Base-by-base conservation (phyloP, 257 asterid species). In the Penstemon eatonii region DNA sequence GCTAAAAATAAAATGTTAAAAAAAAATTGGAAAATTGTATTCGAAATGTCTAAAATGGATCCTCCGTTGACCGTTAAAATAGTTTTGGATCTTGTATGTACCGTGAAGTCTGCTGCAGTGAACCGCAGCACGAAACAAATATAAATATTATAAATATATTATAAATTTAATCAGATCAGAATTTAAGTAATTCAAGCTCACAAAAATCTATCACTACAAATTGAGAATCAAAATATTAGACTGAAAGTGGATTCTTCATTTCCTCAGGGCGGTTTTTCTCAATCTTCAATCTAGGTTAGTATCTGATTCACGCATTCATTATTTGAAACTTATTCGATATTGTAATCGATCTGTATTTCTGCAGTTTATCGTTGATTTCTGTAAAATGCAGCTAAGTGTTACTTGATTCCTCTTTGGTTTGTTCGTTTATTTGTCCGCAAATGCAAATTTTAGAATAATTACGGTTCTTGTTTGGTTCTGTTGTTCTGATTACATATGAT, bases 251-350 rank as follows among this genome's bases (percentile, higher is more conserved):
- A 67, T 70, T 67, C 40, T 61, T 25, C 38, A n/a, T 59, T 56
- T 50, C 13, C 15, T 19, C 18, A 67, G 7, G 13, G 52, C 2
- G 55, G 42, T 19, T 63, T 49, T 49, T 42, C 65, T 60, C 76
- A 72, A 65, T 69, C 73, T 78, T 54, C 79, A 70, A 49, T 73
- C 72, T 13, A 82, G 83, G 83, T 78, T 56, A 44, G 59, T 40
- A 25, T 53, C 58, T 18, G 2, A 51, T 60, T 65, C 70, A 11
- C 76, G 46, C 59, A 25, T 73, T 53, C 15, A 65, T 62, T 43
- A 37, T 37, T 43, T 19, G 25, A 25, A 40, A 52, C 4, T 18
- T 39, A 4, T 41, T 47, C 8, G 56, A 37, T 43, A 59, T 64
- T 43, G 33, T 25, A 56, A 53, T 47, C 53, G 82, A 77, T 78